phyloP scores from a whole-genome alignment of 306 rosid genomes.

The Cicer judaicum region DNA sequence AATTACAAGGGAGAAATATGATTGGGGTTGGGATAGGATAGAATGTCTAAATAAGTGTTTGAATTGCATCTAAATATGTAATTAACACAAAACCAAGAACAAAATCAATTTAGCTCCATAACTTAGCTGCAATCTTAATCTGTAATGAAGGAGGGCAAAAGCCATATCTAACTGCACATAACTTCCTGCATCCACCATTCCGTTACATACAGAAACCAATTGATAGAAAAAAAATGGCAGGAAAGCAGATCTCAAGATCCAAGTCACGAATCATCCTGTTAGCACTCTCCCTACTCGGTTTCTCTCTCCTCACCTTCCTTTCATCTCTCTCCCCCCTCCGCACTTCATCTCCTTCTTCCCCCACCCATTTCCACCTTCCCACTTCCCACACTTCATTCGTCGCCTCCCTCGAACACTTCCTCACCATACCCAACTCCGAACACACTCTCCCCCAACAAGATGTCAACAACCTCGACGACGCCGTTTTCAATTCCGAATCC shows the following conservation, averaged over 20 bases:
- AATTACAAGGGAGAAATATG: too few species aligned
- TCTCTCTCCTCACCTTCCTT: constrained; percentile 58
- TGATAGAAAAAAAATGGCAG: constrained; percentile 50
- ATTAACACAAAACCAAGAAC: too few species aligned
- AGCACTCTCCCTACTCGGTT: constrained; percentile 51
- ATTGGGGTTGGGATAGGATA: too few species aligned
- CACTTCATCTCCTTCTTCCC: not conserved
- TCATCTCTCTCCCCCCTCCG: constrained; percentile 52
- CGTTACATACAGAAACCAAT: not conserved
- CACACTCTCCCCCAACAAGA: constrained; percentile 30
- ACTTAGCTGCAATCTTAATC: too few species aligned
- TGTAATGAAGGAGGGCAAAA: too few species aligned
- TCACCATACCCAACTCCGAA: constrained; percentile 43
- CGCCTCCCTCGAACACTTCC: constrained; percentile 76
- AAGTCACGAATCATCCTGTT: constrained; percentile 59
- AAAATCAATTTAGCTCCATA: too few species aligned
- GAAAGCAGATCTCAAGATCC: constrained; percentile 58
- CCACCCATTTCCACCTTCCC: constrained; percentile 4
- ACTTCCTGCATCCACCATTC: too few species aligned
- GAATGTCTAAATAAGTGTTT: too few species aligned
- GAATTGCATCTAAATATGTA: too few species aligned
- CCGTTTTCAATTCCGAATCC: constrained; percentile 41
- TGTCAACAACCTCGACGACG: constrained; percentile 53
- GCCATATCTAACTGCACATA: too few species aligned
- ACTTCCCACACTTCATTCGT: constrained; percentile 71